Conservation (phyloP, 2,329 filamentous ascomycete genomes). For the Fusarium proliferatum region DNA sequence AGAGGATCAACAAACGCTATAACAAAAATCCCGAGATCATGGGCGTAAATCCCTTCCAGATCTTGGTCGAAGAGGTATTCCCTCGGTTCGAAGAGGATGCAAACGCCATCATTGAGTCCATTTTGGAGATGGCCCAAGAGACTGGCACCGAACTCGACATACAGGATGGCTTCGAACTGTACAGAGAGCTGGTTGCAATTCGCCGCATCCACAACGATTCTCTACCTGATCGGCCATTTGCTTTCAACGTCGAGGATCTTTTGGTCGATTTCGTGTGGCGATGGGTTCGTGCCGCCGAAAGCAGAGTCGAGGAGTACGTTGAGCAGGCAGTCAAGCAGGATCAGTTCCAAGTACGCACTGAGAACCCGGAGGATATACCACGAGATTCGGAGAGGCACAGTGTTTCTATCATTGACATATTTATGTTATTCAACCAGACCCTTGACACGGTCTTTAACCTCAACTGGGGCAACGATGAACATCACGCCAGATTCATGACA, state of each 20-base stretch:
- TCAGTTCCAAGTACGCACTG: conserved; percentile 79
- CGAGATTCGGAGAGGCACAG: conserved; percentile 90
- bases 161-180: conserved; percentile 93
- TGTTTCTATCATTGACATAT: conserved; percentile 91
- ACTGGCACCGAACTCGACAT: conserved; percentile 82
- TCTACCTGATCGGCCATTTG: conserved; percentile 79
- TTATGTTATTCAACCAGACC: conserved; percentile 91
- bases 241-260: conserved; percentile 86
- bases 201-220: conserved; percentile 82
- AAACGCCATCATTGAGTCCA: conserved; percentile 82
- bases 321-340: conserved; percentile 93
- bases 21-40: conserved; percentile 87
- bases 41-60: conserved; percentile 73
- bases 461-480: conserved; percentile 92
- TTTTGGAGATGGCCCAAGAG: conserved; percentile 77
- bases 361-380: conserved; percentile 70
- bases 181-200: conserved; percentile 87
- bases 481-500: conserved; percentile 98
- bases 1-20: conserved; percentile 93
- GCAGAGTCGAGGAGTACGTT: conserved; percentile 83
- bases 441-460: conserved; percentile 87
- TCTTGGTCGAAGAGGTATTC: conserved; percentile 84
- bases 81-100: conserved; percentile 93
- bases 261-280: conserved; percentile 95
- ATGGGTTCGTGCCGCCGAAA: conserved; percentile 87